phyloP scores from a whole-genome alignment of 2,329 filamentous ascomycete species.

The Fusarium praegraminearum region DNA sequence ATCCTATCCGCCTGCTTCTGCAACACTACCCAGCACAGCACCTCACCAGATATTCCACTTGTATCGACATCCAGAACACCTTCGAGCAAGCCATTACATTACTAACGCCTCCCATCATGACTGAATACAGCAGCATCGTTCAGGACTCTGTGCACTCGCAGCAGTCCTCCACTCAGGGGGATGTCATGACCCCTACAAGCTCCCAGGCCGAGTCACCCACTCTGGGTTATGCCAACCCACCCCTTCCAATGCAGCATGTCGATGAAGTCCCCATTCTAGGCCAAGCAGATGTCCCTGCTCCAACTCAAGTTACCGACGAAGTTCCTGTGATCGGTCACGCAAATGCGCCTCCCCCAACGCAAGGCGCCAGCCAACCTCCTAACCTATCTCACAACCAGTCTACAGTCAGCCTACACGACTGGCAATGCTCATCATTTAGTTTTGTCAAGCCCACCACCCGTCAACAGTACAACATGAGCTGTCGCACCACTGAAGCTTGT shows the following conservation, averaged over 20 bases:
- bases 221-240: background rate
- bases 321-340: background rate
- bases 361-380: background rate
- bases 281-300: background rate
- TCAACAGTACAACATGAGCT: background rate
- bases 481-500: background rate
- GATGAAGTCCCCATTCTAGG: background rate
- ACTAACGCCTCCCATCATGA: background rate
- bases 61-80: background rate
- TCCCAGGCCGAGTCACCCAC: background rate
- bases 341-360: background rate
- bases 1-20: background rate
- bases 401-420: background rate
- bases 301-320: background rate
- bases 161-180: too few species aligned
- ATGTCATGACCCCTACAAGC: too few species aligned
- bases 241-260: background rate
- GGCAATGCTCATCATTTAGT: background rate
- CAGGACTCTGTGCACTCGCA: background rate
- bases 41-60: background rate
- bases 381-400: background rate
- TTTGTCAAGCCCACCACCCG: background rate
- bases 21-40: background rate
- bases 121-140: rapidly evolving
- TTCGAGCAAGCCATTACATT: background rate